phyloP scores from a whole-genome alignment of 2,329 filamentous ascomycete species.

The Phyllosticta citrichinensis region DNA sequence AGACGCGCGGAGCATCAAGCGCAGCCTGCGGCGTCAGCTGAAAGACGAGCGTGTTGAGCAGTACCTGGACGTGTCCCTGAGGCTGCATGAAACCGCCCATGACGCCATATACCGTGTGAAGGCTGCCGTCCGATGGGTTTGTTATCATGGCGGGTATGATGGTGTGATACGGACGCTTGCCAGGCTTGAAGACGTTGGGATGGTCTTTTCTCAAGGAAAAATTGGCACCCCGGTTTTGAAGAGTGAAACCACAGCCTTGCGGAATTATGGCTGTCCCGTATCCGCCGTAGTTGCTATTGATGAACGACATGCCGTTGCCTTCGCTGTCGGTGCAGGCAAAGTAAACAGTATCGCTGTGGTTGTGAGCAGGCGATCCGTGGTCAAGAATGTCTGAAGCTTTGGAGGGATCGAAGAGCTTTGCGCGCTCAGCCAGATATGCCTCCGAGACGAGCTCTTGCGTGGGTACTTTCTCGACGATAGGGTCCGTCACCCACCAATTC shows the following conservation, averaged over 20 bases:
- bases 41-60: conserved; percentile 81
- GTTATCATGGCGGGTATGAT: conserved; percentile 93
- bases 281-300: conserved; percentile 87
- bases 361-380: conserved; percentile 68
- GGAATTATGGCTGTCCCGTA: conserved; percentile 87
- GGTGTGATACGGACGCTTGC: conserved; percentile 91
- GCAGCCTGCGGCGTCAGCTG: conserved; percentile 75
- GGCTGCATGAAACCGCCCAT: conserved; percentile 99
- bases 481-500: conserved; percentile 83
- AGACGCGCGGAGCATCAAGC: conserved; percentile 83
- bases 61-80: conserved; percentile 86
- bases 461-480: conserved; percentile 61
- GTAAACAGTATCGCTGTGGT: conserved; percentile 88
- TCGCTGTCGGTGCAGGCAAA: conserved; percentile 71
- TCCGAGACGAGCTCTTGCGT: conserved; percentile 57
- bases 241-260: conserved; percentile 74
- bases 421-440: conserved; percentile 64
- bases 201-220: conserved; percentile 59
- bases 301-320: conserved; percentile 91
- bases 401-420: conserved; percentile 49
- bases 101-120: conserved; percentile 85
- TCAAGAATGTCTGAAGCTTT: conserved; percentile 45
- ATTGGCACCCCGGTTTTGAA: conserved; percentile 87
- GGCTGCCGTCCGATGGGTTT: conserved; percentile 57
- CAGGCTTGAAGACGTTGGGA: conserved; percentile 69